These are phyloP conservation scores for Dendrobium officinale DNA, from an alignment of 106 monocot species.

Conservation along the genomic window DNA sequence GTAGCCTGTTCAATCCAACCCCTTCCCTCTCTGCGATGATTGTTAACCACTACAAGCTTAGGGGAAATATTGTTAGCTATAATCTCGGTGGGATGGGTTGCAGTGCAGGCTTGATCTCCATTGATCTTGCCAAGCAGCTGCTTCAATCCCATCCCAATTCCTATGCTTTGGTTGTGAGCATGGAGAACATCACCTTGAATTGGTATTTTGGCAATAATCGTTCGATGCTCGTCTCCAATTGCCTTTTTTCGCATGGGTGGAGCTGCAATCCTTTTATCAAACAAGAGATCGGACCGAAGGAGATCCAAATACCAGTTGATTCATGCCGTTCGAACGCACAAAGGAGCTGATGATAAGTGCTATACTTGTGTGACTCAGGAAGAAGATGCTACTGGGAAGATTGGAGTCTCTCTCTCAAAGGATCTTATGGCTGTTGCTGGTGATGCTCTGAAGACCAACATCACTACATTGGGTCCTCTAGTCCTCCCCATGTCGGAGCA, in stretches of 20 bases:
- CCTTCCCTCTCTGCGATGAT: constrained; percentile 15
- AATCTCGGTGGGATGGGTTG: constrained; percentile 19
- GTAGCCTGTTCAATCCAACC: constrained; percentile 19
- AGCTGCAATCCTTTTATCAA: constrained; percentile 15
- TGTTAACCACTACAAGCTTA: constrained; percentile 18
- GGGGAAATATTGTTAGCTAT: constrained; percentile 19
- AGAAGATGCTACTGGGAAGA: constrained; percentile 12
- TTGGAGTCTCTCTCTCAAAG: constrained; percentile 15
- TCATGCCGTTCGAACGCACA: constrained; percentile 13
- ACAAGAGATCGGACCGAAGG: constrained; percentile 9
- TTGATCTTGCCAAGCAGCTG: constrained; percentile 19
- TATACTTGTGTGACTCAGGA: constrained; percentile 10
- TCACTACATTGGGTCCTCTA: constrained; percentile 15
- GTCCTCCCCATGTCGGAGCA: constrained; percentile 20
- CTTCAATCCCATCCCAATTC: constrained; percentile 11
- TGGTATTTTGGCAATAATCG: constrained; percentile 16
- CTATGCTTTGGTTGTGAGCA: constrained; percentile 18
- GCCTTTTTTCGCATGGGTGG: constrained; percentile 15
- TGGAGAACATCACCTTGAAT: constrained; percentile 18
- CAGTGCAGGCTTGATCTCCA: constrained; percentile 16
- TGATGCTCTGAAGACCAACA: constrained; percentile 16
- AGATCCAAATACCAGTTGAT: constrained; percentile 13
- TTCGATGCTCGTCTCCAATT: constrained; percentile 15
- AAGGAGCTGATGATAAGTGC: constrained; percentile 14
- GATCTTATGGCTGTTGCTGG: constrained; percentile 16